Percentiles rank a stretch among this genome's conserved stretches.
Evolutionary conservation across 1,139 yeast genomes (phyloP).

Genomic region (Hansenula lynferdii): DNA sequence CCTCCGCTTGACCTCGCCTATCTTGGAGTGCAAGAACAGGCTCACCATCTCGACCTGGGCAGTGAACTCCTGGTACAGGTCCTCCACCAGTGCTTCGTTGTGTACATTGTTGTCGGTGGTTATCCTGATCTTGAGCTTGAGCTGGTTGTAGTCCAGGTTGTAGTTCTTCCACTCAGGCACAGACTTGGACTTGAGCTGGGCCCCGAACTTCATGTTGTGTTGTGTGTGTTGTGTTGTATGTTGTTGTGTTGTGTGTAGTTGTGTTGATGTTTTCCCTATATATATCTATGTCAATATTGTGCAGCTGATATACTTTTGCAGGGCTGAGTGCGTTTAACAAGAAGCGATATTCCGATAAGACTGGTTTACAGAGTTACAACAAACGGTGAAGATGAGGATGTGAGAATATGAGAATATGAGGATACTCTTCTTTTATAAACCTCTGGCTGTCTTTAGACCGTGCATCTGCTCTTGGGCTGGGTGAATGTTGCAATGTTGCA

Average conservation of each 20-base stretch:
- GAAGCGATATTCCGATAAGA: no score
- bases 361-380: no score
- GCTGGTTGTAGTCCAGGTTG: slow-evolving; percentile 76
- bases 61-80: slow-evolving; percentile 31
- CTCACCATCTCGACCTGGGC: slow-evolving; percentile 50
- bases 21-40: slow-evolving; percentile 60
- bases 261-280: no score
- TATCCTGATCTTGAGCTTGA: slow-evolving; percentile 55
- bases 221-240: background rate
- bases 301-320: no score
- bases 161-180: slow-evolving; percentile 86
- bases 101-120: slow-evolving; percentile 29
- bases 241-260: background rate
- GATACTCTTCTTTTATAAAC: no score
- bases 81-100: slow-evolving; percentile 16
- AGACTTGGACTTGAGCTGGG: slow-evolving; percentile 65
- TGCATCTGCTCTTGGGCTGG: no score
- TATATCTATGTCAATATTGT: no score
- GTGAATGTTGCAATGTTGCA: no score
- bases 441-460: no score
- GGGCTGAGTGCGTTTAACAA: background rate
- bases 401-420: no score
- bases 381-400: no score
- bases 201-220: slow-evolving; percentile 79
- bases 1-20: slow-evolving; percentile 52